phyloP scores from a whole-genome alignment of 495 filamentous ascomycete species.

The Hypoxylon lienhwacheense region DNA sequence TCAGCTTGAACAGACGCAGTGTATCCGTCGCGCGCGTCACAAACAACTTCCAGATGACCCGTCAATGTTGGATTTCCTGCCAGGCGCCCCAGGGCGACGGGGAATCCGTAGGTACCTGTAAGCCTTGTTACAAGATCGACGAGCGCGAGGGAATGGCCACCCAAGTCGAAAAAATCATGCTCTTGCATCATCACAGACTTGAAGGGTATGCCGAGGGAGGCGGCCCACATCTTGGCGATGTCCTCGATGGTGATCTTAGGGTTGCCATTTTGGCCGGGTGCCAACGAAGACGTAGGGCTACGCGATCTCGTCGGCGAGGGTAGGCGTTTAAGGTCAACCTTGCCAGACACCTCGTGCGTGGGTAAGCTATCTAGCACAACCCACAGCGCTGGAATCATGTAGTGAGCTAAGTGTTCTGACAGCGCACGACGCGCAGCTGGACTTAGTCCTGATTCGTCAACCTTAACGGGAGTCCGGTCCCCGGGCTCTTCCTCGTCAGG shows the following conservation, averaged over 20 bases:
- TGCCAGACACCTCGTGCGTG: conserved; percentile 68
- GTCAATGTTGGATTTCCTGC: conserved; percentile 62
- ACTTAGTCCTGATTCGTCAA: conserved; percentile 63
- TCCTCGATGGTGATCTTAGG: conserved; percentile 53
- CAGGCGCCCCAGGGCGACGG: conserved; percentile 62
- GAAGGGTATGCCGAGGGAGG: conserved; percentile 57
- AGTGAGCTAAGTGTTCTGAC: conserved; percentile 61
- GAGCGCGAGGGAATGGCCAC: conserved; percentile 70
- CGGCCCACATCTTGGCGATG: conserved; percentile 63
- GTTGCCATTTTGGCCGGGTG: conserved; percentile 42
- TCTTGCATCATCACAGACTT: conserved; percentile 55
- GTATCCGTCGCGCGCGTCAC: conserved; percentile 62
- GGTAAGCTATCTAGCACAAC: conserved; percentile 62
- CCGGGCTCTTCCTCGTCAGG: conserved; percentile 54
- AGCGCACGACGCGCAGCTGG: conserved; percentile 58
- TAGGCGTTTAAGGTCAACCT: conserved; percentile 64
- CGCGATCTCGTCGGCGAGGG: conserved; percentile 50
- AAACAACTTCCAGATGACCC: conserved; percentile 62
- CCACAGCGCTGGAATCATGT: conserved; percentile 72
- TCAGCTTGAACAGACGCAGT: conserved; percentile 67
- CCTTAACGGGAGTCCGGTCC: conserved; percentile 56
- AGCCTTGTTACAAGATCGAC: conserved; percentile 63
- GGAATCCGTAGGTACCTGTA: conserved; percentile 62
- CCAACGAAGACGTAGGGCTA: conserved; percentile 39
- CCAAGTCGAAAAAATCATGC: conserved; percentile 69